Evolutionary conservation across 169 alveolate species (phyloP), one percentile per base, ranked within the genome.

Genomic region (Plasmodium blacklocki): DNA sequence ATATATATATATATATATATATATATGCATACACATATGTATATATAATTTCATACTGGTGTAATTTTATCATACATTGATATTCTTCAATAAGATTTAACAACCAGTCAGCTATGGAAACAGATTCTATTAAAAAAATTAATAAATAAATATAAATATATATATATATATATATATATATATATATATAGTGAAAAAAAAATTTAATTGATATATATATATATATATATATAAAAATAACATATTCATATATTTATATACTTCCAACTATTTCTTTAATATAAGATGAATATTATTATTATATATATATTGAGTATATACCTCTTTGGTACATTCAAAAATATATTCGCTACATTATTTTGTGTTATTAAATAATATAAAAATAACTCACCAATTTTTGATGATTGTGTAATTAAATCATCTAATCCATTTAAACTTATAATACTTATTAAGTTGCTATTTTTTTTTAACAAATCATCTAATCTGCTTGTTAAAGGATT

Each of bases 61-160:
- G 86, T 85, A 85, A 85, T 85, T 85, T 85, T 85, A 71, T 85
- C 92, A 85, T 85, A 85, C 92, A 85, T 85, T 85, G 92, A 85
- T 85, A 85, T 50, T 85, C 92, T 85, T 85, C 92, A 21, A 85
- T 86, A 21, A 85, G 87, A 74, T 85, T 85, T 12, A 85, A 45
- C 3, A 85, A 43, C 92, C 92, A 85, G 23, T 85, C 92, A 15
- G 92, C 92, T 18, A 85, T 85, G 21, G 92, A 85, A 71, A 85
- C 85, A 3, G 92, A 85, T 72, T 85, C 92, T 85, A 62, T 14
- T 47, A 21, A 60, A 45, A 74, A 74, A 52, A 72, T 9, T 39
- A 85, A 74, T 29, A 71, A 72, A 18, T 45, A 8, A 59, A 15
- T 74, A 26, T 14, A 49, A 58, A 64, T 58, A 59, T n/a, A 63